Evolutionary conservation across 1,139 yeast genomes (phyloP), one percentile per base, ranked within the genome.

Genomic region (Yamadazyma atmosphaerica): DNA sequence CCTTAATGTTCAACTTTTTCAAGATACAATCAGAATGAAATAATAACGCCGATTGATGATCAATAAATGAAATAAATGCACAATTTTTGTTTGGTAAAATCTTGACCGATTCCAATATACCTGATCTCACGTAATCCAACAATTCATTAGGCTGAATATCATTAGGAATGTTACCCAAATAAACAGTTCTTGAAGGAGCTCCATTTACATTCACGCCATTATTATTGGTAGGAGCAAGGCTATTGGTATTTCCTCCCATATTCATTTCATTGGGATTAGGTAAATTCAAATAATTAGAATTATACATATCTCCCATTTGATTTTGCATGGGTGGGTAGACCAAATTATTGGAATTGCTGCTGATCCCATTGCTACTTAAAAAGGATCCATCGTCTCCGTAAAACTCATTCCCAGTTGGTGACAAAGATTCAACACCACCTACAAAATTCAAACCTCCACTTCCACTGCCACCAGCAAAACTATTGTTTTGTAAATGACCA

Each of bases 41-140:
- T 42, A 79, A 65, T 50, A 78, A 66, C 3, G 83, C 83, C 15
- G 80, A 72, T 54, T 77, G 81, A 52, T 73, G 82, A 54, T 79
- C 84, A 37, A 79, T 62, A 49, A 79, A 79, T n/a, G 81, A 75
- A 36, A 79, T 72, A 51, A 79, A 79, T 10, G 83, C 83, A 60
- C 84, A 79, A 54, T 76, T 77, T 47, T 77, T 79, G 17, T 72
- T 57, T 7, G 81, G 79, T 26, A 79, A 61, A 35, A 79, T 70
- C 55, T 75, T 75, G 38, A 78, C 83, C 42, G 80, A 81, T 64
- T 92, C 98, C 42, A 92, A 80, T 15, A 89, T 82, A 17, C 98
- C 98, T 22, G 95, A 84, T 50, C 95, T 79, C 22, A 92, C 96
- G 58, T 87, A 92, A 57, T 88, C 92, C 54, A 92, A 72, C 39